phyloP scores from a whole-genome alignment of 2,329 filamentous ascomycete species.

The Aspergillus tamarii region DNA sequence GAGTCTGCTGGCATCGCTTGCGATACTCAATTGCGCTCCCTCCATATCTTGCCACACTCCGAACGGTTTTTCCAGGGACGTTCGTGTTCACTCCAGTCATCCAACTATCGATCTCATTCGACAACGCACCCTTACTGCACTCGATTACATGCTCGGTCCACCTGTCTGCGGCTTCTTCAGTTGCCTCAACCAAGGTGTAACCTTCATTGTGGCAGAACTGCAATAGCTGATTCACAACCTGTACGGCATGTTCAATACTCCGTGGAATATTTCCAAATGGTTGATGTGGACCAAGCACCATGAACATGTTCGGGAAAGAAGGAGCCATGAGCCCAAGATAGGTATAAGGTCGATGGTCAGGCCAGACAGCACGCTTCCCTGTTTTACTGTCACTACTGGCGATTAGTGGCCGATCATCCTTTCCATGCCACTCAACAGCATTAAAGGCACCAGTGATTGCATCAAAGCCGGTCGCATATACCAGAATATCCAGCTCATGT shows the following conservation, averaged over 20 bases:
- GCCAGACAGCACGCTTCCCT: constrained; percentile 35
- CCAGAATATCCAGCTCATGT: constrained; percentile 47
- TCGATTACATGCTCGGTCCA: constrained; percentile 56
- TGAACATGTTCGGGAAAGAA: constrained; percentile 56
- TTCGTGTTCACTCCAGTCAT: constrained; percentile 61
- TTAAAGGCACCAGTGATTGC: constrained; percentile 46
- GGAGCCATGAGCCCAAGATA: constrained; percentile 48
- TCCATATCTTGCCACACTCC: background rate
- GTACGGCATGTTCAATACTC: constrained; percentile 37
- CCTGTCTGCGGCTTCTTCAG: constrained; percentile 39
- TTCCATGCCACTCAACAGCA: constrained; percentile 43
- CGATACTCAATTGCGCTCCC: constrained; percentile 1
- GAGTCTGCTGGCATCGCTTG: background rate
- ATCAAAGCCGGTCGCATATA: constrained; percentile 52
- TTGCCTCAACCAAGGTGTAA: constrained; percentile 46
- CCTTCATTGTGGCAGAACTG: constrained; percentile 26
- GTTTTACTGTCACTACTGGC: constrained; percentile 17
- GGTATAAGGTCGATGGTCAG: constrained; percentile 40
- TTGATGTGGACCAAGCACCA: constrained; percentile 58
- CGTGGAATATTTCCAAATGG: constrained; percentile 42
- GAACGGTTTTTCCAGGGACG: background rate
- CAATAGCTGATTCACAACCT: constrained; percentile 44
- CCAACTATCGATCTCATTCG: constrained; percentile 57
- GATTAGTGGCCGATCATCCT: constrained; percentile 6
- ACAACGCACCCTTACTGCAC: constrained; percentile 49